Conservation (phyloP, 2,329 filamentous ascomycete genomes). For the Aureobasidium leucospermi region DNA sequence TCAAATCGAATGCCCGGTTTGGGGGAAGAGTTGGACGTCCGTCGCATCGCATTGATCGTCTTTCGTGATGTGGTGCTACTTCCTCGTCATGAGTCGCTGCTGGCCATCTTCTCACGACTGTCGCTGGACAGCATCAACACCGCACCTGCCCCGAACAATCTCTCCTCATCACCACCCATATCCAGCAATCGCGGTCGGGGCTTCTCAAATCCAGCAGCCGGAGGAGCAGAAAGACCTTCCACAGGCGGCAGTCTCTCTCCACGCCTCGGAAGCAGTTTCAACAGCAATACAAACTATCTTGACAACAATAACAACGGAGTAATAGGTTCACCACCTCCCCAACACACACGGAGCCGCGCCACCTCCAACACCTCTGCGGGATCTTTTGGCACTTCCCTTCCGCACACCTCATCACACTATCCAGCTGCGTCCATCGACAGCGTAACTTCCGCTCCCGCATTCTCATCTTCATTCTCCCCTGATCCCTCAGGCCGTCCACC, state of each 20-base stretch:
- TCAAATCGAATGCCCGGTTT: constrained; percentile 33
- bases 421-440: constrained; percentile 19
- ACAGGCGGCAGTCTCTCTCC: constrained; percentile 71
- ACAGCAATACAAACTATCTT: constrained; percentile 61
- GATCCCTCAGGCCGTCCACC: constrained; percentile 10
- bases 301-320: constrained; percentile 58
- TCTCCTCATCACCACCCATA: constrained; percentile 17
- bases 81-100: constrained; percentile 79
- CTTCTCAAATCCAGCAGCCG: constrained; percentile 25
- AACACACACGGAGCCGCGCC: constrained; percentile 59
- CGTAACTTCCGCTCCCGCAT: not conserved
- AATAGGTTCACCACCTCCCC: constrained; percentile 32
- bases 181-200: constrained; percentile 20
- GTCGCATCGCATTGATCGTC: constrained; percentile 77
- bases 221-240: constrained; percentile 35
- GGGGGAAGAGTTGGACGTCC: constrained; percentile 66
- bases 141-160: constrained; percentile 28
- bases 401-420: constrained; percentile 25
- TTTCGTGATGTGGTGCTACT: constrained; percentile 87
- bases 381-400: constrained; percentile 35
- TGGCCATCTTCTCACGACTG: constrained; percentile 81
- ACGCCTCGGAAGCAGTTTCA: constrained; percentile 62
- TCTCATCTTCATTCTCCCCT: constrained; percentile 15
- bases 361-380: constrained; percentile 69
- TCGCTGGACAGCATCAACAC: constrained; percentile 66